These are phyloP conservation scores for Blastomyces emzantsi DNA, from an alignment of 2,329 filamentous ascomycete species.

Conservation along the genomic window DNA sequence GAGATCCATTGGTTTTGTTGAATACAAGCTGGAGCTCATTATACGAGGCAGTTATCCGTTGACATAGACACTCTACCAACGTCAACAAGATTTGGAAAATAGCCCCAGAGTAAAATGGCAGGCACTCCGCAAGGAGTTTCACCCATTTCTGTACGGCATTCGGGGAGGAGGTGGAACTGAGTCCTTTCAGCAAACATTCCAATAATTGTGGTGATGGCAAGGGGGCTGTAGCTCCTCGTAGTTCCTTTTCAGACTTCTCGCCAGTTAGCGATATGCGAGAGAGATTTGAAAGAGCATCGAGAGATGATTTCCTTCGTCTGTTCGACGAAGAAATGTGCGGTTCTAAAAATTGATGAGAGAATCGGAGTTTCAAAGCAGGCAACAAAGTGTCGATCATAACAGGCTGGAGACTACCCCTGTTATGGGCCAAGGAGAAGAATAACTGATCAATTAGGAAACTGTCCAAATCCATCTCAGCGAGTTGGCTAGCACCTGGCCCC, in stretches of 20 bases:
- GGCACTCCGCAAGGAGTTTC: constrained; percentile 67
- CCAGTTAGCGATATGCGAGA: constrained; percentile 39
- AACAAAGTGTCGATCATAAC: constrained; percentile 71
- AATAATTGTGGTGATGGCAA: constrained; percentile 57
- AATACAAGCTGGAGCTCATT: constrained; percentile 50
- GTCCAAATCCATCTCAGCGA: constrained; percentile 52
- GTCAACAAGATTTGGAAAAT: constrained; percentile 89
- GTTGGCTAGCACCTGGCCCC: constrained; percentile 31
- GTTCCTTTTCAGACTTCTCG: constrained; percentile 35
- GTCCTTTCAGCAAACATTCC: constrained; percentile 71
- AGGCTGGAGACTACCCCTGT: constrained; percentile 64
- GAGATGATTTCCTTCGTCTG: constrained; percentile 31
- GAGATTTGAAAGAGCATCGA: constrained; percentile 33
- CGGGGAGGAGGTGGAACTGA: constrained; percentile 64
- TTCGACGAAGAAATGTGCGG: constrained; percentile 25
- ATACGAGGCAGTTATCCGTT: constrained; percentile 66
- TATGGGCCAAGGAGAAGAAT: constrained; percentile 48
- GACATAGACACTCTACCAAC: constrained; percentile 80
- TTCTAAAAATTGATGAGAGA: constrained; percentile 28
- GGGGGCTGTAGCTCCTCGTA: constrained; percentile 26
- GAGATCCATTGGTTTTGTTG: constrained; percentile 32
- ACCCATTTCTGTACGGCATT: constrained; percentile 87
- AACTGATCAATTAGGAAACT: constrained; percentile 61
- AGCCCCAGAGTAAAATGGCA: constrained; percentile 72
- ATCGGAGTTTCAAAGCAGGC: constrained; percentile 58